Percentiles rank a stretch among this genome's conserved stretches.
phyloP scores from a whole-genome alignment of 805 yeast species.

The Wickerhamiella domercqiae region DNA sequence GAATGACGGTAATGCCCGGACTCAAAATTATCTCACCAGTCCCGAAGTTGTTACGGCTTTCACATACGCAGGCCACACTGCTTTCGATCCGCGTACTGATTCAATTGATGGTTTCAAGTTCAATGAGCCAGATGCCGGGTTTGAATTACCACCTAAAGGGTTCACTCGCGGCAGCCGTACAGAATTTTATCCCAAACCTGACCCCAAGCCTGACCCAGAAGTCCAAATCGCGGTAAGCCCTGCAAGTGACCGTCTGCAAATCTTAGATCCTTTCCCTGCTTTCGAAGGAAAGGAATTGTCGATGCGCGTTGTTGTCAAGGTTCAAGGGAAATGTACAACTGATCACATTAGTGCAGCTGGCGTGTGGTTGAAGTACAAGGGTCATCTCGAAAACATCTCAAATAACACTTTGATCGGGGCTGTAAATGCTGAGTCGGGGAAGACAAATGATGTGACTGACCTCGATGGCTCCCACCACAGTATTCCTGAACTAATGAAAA shows the following conservation, averaged over 20 bases:
- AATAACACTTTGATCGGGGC: slow-evolving; percentile 95
- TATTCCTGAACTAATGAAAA: slow-evolving; percentile 93
- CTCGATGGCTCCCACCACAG: slow-evolving; percentile 54
- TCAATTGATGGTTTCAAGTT: slow-evolving; percentile 65
- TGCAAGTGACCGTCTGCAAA: slow-evolving; percentile 78
- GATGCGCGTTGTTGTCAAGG: slow-evolving; percentile 67
- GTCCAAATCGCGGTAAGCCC: slow-evolving; percentile 63
- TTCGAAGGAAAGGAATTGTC: slow-evolving; percentile 79
- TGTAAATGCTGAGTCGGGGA: slow-evolving; percentile 91
- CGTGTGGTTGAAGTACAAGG: slow-evolving; percentile 96
- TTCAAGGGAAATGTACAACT: slow-evolving; percentile 95
- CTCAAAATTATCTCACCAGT: slow-evolving; percentile 96
- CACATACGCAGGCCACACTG: slow-evolving; percentile 86
- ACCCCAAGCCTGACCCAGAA: slow-evolving; percentile 48
- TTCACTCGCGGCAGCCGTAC: slow-evolving; percentile 54
- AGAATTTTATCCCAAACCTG: slow-evolving; percentile 56
- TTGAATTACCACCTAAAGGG: slow-evolving; percentile 68
- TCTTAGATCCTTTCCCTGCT: slow-evolving; percentile 72
- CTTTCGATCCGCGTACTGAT: slow-evolving; percentile 84
- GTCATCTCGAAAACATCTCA: slow-evolving; percentile 90
- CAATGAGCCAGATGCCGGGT: slow-evolving; percentile 48
- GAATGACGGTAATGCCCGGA: slow-evolving; percentile 95
- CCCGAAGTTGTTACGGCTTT: slow-evolving; percentile 96
- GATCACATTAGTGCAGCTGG: slow-evolving; percentile 99
- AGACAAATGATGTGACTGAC: slow-evolving; percentile 82